Evolutionary conservation across 495 filamentous ascomycete species (phyloP), one percentile per base, ranked within the genome.

Genomic region (Aspergillus nanangensis): DNA sequence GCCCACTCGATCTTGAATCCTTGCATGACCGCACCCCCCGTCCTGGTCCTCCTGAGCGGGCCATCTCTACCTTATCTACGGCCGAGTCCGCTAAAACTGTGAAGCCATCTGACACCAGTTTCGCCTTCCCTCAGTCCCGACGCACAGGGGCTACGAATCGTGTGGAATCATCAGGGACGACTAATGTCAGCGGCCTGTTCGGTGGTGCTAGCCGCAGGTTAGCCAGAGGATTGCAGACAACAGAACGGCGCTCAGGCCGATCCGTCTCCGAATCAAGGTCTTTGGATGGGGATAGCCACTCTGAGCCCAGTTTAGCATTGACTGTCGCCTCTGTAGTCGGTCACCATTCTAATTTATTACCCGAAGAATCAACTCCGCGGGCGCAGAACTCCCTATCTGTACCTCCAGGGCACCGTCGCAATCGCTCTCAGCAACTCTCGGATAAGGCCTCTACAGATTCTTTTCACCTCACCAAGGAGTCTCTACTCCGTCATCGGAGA

Each of bases 311-410:
- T 51, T 67, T 85, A 15, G 77, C 79, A 17, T 52, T 86, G 34
- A 86, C 76, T 48, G 79, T 72, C 22, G 75, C 80, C 4, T 66
- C 82, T 33, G 83, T 82, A 1, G 71, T 78, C n/a, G 83, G 83
- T 5, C 80, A 75, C 25, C 64, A 67, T 20, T 66, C 79, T 7
- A 67, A 55, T 27, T 57, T 73, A 25, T 70, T 72, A 10, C 69
- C 69, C 52, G 60, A 78, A 36, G 51, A 56, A 29, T 54, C 54
- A 5, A 38, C 50, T 17, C 17, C 39, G 13, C 47, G 36, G 15
- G 19, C 49, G 25, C 46, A 58, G 11, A 45, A 50, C 31, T 50
- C 53, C 36, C 42, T 51, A 24, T 56, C 52, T 10, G 31, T 44
- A 9, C 52, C 35, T 4, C 51, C 53, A 7, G 57, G 52, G 10